Evolutionary conservation across 2,329 filamentous ascomycete genomes (phyloP).

Genomic region (Arthrobotrys pseudoclavata): DNA sequence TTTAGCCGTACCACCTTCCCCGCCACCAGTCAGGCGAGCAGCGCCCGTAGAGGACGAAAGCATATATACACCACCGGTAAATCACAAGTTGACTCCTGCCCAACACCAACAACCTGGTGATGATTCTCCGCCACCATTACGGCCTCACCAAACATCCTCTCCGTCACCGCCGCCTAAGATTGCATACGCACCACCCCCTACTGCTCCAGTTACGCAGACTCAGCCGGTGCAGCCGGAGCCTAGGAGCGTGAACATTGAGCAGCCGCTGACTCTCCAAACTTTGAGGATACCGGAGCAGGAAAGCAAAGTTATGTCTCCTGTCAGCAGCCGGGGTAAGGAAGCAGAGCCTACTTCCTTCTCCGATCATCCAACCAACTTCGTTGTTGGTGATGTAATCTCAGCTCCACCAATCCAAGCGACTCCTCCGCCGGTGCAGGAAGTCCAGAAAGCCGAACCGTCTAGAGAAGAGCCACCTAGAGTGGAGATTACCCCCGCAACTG

Average conservation of each 20-base stretch:
- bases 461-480: constrained; percentile 47
- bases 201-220: neutral
- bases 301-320: constrained; percentile 41
- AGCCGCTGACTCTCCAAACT: constrained; percentile 8
- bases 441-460: constrained; percentile 21
- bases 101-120: constrained; percentile 10
- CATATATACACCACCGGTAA: constrained; percentile 47
- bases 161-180: constrained; percentile 52
- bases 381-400: constrained; percentile 30
- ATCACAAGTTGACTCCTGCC: neutral
- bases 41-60: constrained; percentile 48
- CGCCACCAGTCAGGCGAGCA: constrained; percentile 35
- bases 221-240: constrained; percentile 19
- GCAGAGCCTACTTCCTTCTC: constrained; percentile 22
- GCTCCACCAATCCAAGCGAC: constrained; percentile 12
- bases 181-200: constrained; percentile 34
- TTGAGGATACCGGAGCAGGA: constrained; percentile 41
- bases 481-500: constrained; percentile 52
- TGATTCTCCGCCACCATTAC: constrained; percentile 41
- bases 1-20: constrained; percentile 46
- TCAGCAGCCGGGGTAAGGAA: constrained; percentile 14
- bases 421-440: constrained; percentile 12
- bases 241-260: neutral
- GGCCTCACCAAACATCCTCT: constrained; percentile 48
- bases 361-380: constrained; percentile 29